Base-by-base conservation (phyloP, 129 eudicot genomes). In the Erigeron canadensis region DNA sequence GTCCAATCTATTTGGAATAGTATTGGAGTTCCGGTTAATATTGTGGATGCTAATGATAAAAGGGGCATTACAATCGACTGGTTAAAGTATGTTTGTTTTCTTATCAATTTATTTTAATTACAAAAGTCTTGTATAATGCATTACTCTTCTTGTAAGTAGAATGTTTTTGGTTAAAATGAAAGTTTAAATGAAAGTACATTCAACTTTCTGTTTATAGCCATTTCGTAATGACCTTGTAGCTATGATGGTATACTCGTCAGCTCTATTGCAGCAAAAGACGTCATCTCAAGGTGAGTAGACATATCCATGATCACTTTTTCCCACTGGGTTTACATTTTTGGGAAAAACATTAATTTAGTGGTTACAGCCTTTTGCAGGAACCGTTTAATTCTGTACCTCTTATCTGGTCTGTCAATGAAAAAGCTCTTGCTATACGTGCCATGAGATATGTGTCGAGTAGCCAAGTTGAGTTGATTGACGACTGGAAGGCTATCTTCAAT, bases 311-410 rank as follows among this genome's bases (percentile, higher is more conserved):
- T 37, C 62, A 17, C 12, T 17, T 34, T 63, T 28, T 19, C 21
- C 63, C 47, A 60, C 6, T 17, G 34, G 11, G 16, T 61, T 10
- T 23, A 46, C 37, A 13, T 34, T 34, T 21, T 38, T 45, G 64
- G 23, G 19, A 34, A 40, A 40, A 16, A 0, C 43, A 56, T 82
- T 76, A 86, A 84, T 81, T 68, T 83, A 84, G 81, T 70, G 83
- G 67, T 75, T 72, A 53, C 88, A 95, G 99, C 81, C 90, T 95
- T 73, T 82, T 83, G 89, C 97, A 95, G 91, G 99, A 90, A 73
- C 99, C 99, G 66, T 95, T 88, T 78, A 88, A 71, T 80, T 81
- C 89, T 19, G 77, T 95, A 40, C 95, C 99, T 65, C 84, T 95
- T 37, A 74, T 95, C 65, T 95, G 97, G 99, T 83, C 88, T 56